These are phyloP conservation scores for Amphibolis antarctica DNA, from an alignment of 106 monocot species.

Conservation along the genomic window DNA sequence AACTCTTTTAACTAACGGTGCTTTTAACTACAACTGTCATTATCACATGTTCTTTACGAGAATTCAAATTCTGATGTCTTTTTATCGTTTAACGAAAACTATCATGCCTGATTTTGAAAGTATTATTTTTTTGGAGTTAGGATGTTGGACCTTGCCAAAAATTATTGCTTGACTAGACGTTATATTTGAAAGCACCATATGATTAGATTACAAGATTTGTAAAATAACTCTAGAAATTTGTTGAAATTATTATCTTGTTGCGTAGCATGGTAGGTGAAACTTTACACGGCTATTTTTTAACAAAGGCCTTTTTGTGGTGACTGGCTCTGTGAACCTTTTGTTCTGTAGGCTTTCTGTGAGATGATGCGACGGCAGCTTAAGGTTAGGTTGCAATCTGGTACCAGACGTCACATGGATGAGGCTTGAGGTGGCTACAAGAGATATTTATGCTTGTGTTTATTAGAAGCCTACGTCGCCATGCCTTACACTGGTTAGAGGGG, in stretches of 20 bases:
- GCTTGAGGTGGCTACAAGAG: too few relatives aligned
- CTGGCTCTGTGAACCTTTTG: neutral
- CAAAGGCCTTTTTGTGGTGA: neutral
- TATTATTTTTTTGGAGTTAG: neutral
- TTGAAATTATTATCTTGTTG: neutral
- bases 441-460: too few relatives aligned
- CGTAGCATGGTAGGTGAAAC: neutral
- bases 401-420: too few relatives aligned
- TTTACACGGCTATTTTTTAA: neutral
- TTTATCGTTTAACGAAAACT: too few relatives aligned
- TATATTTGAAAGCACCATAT: neutral
- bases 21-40: too few relatives aligned
- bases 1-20: too few relatives aligned
- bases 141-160: neutral
- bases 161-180: neutral
- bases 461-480: too few relatives aligned
- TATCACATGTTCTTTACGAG: too few relatives aligned
- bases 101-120: neutral
- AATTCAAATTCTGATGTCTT: neutral
- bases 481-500: too few relatives aligned
- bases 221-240: neutral
- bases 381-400: neutral
- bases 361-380: constrained; percentile 4
- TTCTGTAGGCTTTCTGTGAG: constrained; percentile 1
- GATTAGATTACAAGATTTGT: neutral